Evolutionary conservation across 805 yeast species (phyloP).

Genomic region (Schwanniomyces sp.): DNA sequence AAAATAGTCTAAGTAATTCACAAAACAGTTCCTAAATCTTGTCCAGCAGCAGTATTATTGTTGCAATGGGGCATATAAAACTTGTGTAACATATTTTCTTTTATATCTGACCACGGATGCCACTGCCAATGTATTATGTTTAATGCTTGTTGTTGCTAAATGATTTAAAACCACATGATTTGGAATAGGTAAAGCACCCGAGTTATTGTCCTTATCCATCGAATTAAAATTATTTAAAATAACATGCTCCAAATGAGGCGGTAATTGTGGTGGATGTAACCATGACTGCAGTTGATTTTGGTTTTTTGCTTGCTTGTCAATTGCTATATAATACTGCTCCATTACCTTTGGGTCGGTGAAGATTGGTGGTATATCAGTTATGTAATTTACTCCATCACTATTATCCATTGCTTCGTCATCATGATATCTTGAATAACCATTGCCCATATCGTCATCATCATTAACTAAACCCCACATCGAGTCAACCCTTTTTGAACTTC

Average conservation of each 20-base stretch:
- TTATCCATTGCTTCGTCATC: conserved; percentile 44
- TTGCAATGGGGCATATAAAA: conserved; percentile 83
- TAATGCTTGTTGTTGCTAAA: conserved; percentile 91
- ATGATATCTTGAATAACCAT: conserved; percentile 75
- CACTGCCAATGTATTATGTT: conserved; percentile 90
- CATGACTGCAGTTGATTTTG: conserved; percentile 55
- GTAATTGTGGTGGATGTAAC: conserved; percentile 93
- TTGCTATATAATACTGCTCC: conserved; percentile 80
- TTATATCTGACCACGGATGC: conserved; percentile 88
- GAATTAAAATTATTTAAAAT: conserved; percentile 72
- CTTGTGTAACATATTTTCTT: conserved; percentile 87
- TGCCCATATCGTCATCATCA: conserved; percentile 81
- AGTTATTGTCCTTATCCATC: conserved; percentile 69
- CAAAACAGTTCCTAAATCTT: neutral
- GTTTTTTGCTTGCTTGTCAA: conserved; percentile 67
- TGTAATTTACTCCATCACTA: conserved; percentile 40
- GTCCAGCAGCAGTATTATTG: conserved; percentile 15
- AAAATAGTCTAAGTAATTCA: neutral
- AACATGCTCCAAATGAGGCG: conserved; percentile 95
- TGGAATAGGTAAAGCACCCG: conserved; percentile 90
- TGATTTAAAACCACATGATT: conserved; percentile 94
- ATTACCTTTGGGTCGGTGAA: conserved; percentile 83
- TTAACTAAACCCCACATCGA: conserved; percentile 62
- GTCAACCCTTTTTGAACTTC: conserved; percentile 43
- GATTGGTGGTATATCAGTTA: conserved; percentile 75